A percentile compares a stretch with the other conserved stretches of the same genome.
Evolutionary conservation across 75 land plant species (phyloP).

Genomic region (Chamaecyparis obtusa): DNA sequence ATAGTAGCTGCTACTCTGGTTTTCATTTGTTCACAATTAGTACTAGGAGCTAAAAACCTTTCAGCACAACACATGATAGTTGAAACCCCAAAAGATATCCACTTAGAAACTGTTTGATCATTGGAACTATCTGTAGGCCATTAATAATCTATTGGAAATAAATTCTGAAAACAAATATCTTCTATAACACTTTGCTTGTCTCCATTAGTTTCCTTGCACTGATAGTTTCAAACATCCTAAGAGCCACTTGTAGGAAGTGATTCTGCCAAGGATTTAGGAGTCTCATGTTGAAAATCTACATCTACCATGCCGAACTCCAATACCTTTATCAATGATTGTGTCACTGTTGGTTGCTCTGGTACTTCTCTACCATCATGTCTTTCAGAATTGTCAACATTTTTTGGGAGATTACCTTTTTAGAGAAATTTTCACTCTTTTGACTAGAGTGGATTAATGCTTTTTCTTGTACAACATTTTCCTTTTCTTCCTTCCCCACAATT

Average conservation of each 20-base stretch:
- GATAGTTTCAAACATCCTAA: background rate
- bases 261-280: background rate
- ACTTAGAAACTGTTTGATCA: background rate
- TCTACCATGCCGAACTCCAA: background rate
- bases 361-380: background rate
- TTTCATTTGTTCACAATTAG: background rate
- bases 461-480: background rate
- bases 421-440: background rate
- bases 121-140: conserved; percentile 15
- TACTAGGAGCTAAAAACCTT: background rate
- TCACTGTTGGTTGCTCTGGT: background rate
- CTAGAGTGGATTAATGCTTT: background rate
- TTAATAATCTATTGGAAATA: background rate
- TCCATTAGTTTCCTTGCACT: background rate
- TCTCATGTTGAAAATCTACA: background rate
- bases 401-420: background rate
- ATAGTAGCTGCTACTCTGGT: conserved; percentile 14
- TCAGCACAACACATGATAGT: conserved; percentile 14
- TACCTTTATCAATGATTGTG: conserved; percentile 3
- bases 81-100: conserved; percentile 25
- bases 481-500: background rate
- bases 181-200: background rate
- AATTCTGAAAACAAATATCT: background rate
- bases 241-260: background rate
- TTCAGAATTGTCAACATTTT: background rate